Evolutionary conservation across 2,329 filamentous ascomycete genomes (phyloP).

Genomic region (Monilinia vaccinii-corymbosi): DNA sequence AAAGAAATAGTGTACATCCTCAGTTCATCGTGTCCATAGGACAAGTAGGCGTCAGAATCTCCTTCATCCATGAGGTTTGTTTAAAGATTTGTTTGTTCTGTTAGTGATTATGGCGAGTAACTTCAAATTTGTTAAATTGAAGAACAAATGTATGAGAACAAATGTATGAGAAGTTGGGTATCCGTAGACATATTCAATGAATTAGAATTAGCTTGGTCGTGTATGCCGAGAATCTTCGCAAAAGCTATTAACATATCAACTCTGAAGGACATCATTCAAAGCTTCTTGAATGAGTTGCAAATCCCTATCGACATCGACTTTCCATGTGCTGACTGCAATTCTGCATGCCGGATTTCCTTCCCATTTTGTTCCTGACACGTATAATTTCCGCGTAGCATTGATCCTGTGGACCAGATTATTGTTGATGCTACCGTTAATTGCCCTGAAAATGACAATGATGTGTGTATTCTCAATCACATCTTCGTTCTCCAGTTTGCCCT

Average conservation of each 20-base stretch:
- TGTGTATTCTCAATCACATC: constrained; percentile 16
- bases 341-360: constrained; percentile 62
- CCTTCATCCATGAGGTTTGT: neutral
- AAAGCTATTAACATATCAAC: neutral
- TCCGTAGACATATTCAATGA: too few species aligned
- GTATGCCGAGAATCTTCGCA: neutral
- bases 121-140: too few species aligned
- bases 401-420: constrained; percentile 57
- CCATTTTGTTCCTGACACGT: constrained; percentile 77
- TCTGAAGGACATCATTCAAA: constrained; percentile 32
- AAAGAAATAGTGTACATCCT: too few species aligned
- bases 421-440: constrained; percentile 57
- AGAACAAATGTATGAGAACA: too few species aligned
- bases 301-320: constrained; percentile 60
- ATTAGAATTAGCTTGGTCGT: neutral
- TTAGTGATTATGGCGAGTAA: neutral
- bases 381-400: constrained; percentile 66
- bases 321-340: constrained; percentile 84
- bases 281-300: constrained; percentile 54
- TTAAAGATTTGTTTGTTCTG: neutral
- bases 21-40: neutral
- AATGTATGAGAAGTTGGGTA: neutral
- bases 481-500: constrained; percentile 41
- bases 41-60: neutral
- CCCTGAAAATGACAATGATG: constrained; percentile 70